Conservation (phyloP, 306 rosid genomes). For the Lagenaria siceraria region DNA sequence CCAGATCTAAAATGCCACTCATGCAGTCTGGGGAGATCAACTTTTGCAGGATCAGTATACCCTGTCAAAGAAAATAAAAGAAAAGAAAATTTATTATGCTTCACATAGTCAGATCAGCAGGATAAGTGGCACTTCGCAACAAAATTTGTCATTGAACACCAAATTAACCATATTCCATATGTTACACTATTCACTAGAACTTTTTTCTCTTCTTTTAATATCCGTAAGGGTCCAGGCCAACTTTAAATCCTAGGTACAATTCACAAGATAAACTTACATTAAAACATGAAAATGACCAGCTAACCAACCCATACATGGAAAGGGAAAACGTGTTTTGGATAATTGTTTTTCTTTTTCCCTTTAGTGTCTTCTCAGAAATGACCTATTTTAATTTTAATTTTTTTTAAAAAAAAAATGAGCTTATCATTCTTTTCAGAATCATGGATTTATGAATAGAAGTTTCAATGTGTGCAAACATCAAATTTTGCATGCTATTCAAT, state of each 20-base stretch:
- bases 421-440: background rate
- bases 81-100: constrained; percentile 8
- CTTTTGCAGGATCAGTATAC: constrained; percentile 95
- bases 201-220: too few relatives aligned
- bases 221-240: too few relatives aligned
- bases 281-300: background rate
- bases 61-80: constrained; percentile 29
- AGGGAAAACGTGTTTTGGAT: background rate
- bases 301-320: background rate
- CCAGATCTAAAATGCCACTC: constrained; percentile 99
- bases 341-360: background rate
- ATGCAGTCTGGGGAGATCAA: constrained; percentile 72
- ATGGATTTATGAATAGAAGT: background rate
- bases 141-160: constrained; percentile 1
- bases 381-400: background rate
- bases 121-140: background rate
- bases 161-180: background rate
- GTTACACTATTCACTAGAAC: background rate
- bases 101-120: background rate
- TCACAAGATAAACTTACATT: background rate
- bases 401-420: background rate
- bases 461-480: background rate
- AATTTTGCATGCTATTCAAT: background rate
- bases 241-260: too few relatives aligned
- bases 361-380: background rate